Evolutionary conservation across 768 basidiomycete genomes (phyloP), one percentile per base, ranked within the genome.

Genomic region (Fomitopsis serialis): DNA sequence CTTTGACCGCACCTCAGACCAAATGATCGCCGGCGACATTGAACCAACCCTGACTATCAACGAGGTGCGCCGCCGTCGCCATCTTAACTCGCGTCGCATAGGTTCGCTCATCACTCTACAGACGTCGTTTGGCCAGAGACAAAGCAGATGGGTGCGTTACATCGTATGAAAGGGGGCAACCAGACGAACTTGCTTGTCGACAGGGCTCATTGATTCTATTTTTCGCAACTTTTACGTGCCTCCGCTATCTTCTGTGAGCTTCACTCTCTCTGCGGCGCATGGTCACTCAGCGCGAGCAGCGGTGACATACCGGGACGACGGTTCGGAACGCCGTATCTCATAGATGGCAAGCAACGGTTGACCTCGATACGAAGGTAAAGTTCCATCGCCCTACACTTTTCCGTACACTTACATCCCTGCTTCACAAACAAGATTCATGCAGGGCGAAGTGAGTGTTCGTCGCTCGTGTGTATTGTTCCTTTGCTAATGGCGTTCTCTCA

Each of bases 191-290:
- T 6, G 6, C 29, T 32, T 32, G n/a, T 32, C 29, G 29, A 5
- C n/a, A 66, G 65, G 81, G 0, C 74, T 92, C 24, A 81, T 92
- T 40, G 90, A 92, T 64, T 88, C 86, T 1, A 74, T 91, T 11
- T 80, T 88, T 55, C 82, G 85, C 42, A 89, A 90, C 62, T 89
- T 83, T 55, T 89, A 89, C 52, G 78, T 92, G 9, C 90, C 90
- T 0, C 86, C 89, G 0, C 74, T 92, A 84, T 92, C 10, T 91
- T 92, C 56, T 77, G 83, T 82, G 56, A n/a, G 77, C 57, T 3
- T 0, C 11, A 9, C 1, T 44, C 8, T 29, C 27, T 12, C 17
- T 15, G n/a, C 37, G n/a, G n/a, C 25, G 13, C 19, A 34, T 6
- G 17, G 7, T n/a, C 5, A 23, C 42, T 53, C 12, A 50, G 24